These are phyloP conservation scores for Ampelomyces quisqualis DNA, from an alignment of 2,329 filamentous ascomycete genomes.

Conservation along the genomic window DNA sequence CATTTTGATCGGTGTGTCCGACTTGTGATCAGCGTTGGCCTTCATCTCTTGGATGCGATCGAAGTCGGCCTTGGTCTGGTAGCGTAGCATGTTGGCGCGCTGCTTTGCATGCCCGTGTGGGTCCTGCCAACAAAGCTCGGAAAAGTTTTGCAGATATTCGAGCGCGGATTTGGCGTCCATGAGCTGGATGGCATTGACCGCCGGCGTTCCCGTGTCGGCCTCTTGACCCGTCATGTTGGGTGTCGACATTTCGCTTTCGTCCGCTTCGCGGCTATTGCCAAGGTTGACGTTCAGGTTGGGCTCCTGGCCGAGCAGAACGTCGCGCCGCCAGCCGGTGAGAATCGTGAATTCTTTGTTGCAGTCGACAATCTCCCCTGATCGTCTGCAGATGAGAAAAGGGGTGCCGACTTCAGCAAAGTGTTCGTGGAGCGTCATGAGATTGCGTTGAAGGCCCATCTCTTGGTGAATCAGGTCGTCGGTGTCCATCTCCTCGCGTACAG, in stretches of 20 bases:
- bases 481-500: conserved; percentile 85
- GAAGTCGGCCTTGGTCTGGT: conserved; percentile 57
- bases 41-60: conserved; percentile 31
- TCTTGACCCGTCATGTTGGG: conserved; percentile 46
- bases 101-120: conserved; percentile 81
- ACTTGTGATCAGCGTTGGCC: conserved; percentile 22
- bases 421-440: conserved; percentile 88
- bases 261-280: conserved; percentile 51
- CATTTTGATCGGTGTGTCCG: conserved; percentile 32
- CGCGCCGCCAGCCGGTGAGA: conserved; percentile 89
- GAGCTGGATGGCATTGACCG: conserved; percentile 88
- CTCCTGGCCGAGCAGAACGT: conserved; percentile 82
- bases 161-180: conserved; percentile 92
- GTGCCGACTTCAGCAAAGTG: conserved; percentile 85
- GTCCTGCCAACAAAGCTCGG: conserved; percentile 87
- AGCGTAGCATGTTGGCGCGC: conserved; percentile 84
- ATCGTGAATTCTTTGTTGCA: conserved; percentile 97
- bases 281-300: conserved; percentile 85
- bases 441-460: conserved; percentile 95
- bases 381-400: conserved; percentile 85
- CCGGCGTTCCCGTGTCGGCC: conserved; percentile 55
- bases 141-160: conserved; percentile 94
- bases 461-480: conserved; percentile 91
- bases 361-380: conserved; percentile 91
- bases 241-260: conserved; percentile 46